Evolutionary conservation across 306 rosid genomes (phyloP).

Genomic region (Medicago ruthenica): DNA sequence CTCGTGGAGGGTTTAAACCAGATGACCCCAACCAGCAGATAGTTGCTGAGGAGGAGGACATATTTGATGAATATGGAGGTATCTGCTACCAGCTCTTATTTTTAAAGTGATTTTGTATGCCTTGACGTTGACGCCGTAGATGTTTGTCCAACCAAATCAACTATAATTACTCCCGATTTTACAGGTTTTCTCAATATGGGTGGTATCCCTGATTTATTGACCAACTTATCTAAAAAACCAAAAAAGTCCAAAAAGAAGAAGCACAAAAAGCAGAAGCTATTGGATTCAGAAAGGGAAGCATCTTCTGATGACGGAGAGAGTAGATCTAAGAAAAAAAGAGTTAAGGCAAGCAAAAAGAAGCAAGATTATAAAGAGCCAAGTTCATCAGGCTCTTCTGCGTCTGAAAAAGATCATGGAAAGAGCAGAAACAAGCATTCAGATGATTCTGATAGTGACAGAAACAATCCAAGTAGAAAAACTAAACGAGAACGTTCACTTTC

Average conservation of each 20-base stretch:
- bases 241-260: conserved; percentile 66
- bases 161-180: conserved; percentile 33
- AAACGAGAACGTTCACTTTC: conserved; percentile 42
- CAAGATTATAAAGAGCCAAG: conserved; percentile 48
- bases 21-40: conserved; percentile 99
- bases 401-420: conserved; percentile 47
- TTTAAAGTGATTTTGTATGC: conserved; percentile 13
- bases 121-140: not conserved
- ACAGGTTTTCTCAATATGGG: conserved; percentile 82
- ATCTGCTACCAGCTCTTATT: conserved; percentile 35
- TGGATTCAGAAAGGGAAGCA: conserved; percentile 51
- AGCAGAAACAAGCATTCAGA: conserved; percentile 49
- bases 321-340: conserved; percentile 47
- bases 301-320: conserved; percentile 58
- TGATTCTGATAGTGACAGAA: conserved; percentile 52
- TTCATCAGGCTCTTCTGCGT: conserved; percentile 59
- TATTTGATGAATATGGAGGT: conserved; percentile 99
- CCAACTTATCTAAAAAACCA: conserved; percentile 73
- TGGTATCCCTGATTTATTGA: conserved; percentile 70
- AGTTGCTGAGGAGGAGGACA: conserved; percentile 91
- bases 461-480: conserved; percentile 45
- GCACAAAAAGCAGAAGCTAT: conserved; percentile 50
- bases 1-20: conserved; percentile 91
- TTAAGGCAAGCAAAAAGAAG: conserved; percentile 60
- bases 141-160: conserved; percentile 27